phyloP scores from a whole-genome alignment of 2,329 filamentous ascomycete genomes.

The Claviceps digitariae region DNA sequence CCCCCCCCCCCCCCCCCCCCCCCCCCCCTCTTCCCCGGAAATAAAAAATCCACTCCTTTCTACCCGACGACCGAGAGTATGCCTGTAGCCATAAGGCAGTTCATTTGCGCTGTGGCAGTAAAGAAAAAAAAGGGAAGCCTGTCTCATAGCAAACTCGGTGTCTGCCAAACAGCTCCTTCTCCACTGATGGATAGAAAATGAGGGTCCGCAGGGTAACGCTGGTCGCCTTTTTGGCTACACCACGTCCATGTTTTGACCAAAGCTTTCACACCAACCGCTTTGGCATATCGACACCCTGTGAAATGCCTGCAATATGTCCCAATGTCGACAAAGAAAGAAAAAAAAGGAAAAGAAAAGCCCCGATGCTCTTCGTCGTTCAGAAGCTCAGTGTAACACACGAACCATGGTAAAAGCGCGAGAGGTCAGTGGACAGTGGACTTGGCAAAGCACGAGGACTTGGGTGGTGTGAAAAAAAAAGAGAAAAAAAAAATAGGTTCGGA shows the following conservation, averaged over 20 bases:
- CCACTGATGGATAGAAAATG: background rate
- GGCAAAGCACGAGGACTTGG: background rate
- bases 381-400: background rate
- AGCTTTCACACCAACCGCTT: background rate
- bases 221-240: background rate
- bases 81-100: background rate
- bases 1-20: too few relatives aligned
- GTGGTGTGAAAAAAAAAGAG: background rate
- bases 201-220: background rate
- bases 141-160: background rate
- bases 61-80: background rate
- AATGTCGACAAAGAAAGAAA: background rate
- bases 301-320: background rate
- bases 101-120: background rate
- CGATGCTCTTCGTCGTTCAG: background rate
- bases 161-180: background rate
- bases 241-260: background rate
- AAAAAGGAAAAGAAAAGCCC: background rate
- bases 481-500: too few relatives aligned
- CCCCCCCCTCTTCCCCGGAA: too few relatives aligned
- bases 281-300: background rate
- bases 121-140: background rate
- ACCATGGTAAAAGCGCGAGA: background rate
- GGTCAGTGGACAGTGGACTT: background rate
- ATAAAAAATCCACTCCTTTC: too few relatives aligned